Evolutionary conservation across 1,284 basidiomycete species (phyloP).

Genomic region (Tilletia caries): DNA sequence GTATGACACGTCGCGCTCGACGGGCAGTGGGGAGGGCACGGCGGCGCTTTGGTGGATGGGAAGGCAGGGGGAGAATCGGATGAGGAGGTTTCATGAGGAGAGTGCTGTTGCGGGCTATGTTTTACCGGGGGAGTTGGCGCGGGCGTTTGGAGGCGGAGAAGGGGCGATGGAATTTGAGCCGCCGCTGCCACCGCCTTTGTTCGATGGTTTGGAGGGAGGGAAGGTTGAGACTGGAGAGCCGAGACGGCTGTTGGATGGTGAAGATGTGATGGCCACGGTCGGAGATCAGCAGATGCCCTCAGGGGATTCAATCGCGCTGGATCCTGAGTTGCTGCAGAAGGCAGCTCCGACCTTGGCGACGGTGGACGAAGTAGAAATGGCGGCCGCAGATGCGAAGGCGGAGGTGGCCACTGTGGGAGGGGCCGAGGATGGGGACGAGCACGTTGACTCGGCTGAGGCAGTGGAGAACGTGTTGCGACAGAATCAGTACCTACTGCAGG

Average conservation of each 20-base stretch:
- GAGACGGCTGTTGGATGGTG: not conserved
- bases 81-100: not conserved
- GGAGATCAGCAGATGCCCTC: too few species aligned
- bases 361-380: too few species aligned
- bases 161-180: not conserved
- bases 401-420: not conserved
- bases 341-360: too few species aligned
- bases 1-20: slow-evolving; percentile 1
- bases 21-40: not conserved
- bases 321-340: slow-evolving; percentile 3
- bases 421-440: not conserved
- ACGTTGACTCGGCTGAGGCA: not conserved
- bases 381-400: too few species aligned
- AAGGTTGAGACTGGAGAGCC: not conserved
- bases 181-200: not conserved
- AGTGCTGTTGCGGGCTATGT: not conserved
- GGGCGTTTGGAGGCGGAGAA: not conserved
- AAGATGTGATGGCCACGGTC: not conserved
- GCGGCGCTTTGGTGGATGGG: not conserved
- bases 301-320: not conserved
- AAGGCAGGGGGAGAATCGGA: slow-evolving; percentile 1
- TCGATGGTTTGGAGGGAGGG: not conserved
- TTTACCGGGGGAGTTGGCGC: not conserved
- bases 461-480: not conserved
- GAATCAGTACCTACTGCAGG: slow-evolving; percentile 7